phyloP scores from a whole-genome alignment of 75 land plant genomes.

The Isoetes taiwanensis region DNA sequence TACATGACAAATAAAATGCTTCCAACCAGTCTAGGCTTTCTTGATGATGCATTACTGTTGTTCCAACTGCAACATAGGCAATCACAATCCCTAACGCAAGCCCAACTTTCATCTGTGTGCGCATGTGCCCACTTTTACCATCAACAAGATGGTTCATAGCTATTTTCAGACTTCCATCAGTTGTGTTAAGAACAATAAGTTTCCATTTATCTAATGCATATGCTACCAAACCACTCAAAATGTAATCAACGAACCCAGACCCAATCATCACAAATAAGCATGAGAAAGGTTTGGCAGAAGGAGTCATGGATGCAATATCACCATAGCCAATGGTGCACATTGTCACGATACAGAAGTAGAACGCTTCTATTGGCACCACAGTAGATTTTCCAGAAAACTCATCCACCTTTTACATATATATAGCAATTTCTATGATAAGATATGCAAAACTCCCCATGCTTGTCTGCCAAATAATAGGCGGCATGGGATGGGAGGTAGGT shows the following conservation, averaged over 20 bases:
- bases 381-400: neutral
- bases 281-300: neutral
- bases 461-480: neutral
- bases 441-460: neutral
- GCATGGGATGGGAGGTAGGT: too few species aligned
- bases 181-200: neutral
- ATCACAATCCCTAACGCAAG: neutral
- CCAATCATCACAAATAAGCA: neutral
- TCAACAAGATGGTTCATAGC: neutral
- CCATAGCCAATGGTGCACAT: conserved; percentile 9
- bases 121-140: neutral
- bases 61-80: neutral
- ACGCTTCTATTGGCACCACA: neutral
- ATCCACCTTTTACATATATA: neutral
- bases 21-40: neutral
- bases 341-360: conserved; percentile 3
- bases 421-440: neutral
- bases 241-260: neutral
- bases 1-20: conserved; percentile 2
- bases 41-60: neutral
- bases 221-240: neutral
- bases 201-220: neutral
- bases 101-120: neutral
- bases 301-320: neutral
- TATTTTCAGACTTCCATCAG: neutral